These are phyloP conservation scores for Cyclocybe cylindracea DNA, from an alignment of 768 basidiomycete genomes.

Conservation along the genomic window DNA sequence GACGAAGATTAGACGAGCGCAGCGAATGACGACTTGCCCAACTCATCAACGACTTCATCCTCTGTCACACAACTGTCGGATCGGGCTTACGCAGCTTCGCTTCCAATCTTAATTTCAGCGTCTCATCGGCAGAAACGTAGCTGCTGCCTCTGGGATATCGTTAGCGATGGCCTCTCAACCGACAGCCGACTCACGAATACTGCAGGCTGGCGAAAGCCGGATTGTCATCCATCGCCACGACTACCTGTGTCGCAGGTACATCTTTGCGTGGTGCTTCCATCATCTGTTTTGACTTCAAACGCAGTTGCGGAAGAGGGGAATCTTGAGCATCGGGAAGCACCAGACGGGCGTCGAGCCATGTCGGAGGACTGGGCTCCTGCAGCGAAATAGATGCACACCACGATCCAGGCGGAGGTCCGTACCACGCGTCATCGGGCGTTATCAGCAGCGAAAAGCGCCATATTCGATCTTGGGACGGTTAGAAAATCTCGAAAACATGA, in stretches of 20 bases:
- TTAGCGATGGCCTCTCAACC: not conserved
- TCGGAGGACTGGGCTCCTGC: constrained; percentile 58
- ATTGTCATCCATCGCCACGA: constrained; percentile 18
- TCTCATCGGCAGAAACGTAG: constrained; percentile 42
- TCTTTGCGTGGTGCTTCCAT: constrained; percentile 25
- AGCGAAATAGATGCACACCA: constrained; percentile 55
- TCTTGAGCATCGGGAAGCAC: constrained; percentile 18
- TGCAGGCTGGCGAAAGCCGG: constrained; percentile 18
- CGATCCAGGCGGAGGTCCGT: constrained; percentile 33
- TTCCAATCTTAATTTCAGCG: constrained; percentile 40
- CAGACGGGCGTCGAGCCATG: constrained; percentile 55
- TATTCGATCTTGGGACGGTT: constrained; percentile 44
- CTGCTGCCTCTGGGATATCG: constrained; percentile 35
- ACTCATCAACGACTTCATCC: too few species aligned
- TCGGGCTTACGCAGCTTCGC: constrained; percentile 39
- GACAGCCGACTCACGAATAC: constrained; percentile 39
- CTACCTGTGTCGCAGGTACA: constrained; percentile 15
- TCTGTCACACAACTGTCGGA: too few species aligned
- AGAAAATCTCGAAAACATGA: not conserved
- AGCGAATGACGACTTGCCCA: too few species aligned
- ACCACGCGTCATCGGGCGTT: constrained; percentile 12
- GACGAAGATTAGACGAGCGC: too few species aligned
- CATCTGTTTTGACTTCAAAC: constrained; percentile 35
- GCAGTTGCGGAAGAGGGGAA: constrained; percentile 14
- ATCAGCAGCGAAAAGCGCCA: constrained; percentile 51